phyloP scores from a whole-genome alignment of 2,329 filamentous ascomycete genomes.

The Capronia americana region DNA sequence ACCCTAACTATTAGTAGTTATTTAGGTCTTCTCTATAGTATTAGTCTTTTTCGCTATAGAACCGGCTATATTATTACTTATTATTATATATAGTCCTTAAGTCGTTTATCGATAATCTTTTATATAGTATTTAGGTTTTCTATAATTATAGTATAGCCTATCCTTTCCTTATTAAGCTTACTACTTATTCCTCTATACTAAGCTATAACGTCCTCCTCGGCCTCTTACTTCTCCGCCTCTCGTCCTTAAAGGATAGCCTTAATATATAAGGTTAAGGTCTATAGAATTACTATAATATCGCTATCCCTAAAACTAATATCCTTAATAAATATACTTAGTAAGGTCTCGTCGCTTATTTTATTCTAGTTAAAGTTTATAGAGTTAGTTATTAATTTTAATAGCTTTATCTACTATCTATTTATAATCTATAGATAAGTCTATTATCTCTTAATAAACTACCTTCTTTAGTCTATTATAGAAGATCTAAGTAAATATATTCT shows the following conservation, averaged over 20 bases:
- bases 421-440: not conserved
- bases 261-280: not conserved
- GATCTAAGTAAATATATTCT: not conserved
- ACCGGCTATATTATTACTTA: not conserved
- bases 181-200: not conserved
- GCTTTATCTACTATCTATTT: not conserved
- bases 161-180: not conserved
- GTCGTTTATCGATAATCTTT: not conserved
- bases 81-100: slow-evolving; percentile 1
- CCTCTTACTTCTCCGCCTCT: not conserved
- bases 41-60: not conserved
- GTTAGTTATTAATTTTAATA: not conserved
- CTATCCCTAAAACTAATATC: not conserved
- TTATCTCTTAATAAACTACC: not conserved
- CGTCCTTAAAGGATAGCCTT: not conserved
- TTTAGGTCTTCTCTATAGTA: not conserved
- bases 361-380: not conserved
- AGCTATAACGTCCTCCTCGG: not conserved
- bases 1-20: not conserved
- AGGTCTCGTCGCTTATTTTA: no score
- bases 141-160: not conserved
- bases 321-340: not conserved
- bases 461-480: not conserved
- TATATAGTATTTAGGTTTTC: not conserved
- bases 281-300: not conserved